Evolutionary conservation across 2,329 filamentous ascomycete species (phyloP), one percentile per base, ranked within the genome.

Genomic region (Microsporum audouinii): DNA sequence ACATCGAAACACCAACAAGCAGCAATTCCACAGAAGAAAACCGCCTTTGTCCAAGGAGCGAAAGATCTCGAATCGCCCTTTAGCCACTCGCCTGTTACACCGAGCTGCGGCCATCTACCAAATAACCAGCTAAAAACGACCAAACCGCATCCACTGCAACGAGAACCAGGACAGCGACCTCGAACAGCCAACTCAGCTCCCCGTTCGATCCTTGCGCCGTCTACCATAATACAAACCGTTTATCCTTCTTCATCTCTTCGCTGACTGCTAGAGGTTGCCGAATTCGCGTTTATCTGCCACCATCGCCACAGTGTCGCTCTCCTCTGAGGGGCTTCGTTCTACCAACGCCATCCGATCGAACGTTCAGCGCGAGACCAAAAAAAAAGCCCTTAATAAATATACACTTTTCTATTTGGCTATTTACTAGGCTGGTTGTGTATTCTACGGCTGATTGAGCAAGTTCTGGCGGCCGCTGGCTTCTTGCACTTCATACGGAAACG

Each of bases 41-140:
- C 14, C 12, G 12, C 31, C 7, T 12, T 34, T n/a, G 33, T 17
- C 34, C 8, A 14, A 55, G 8, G 5, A 38, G 17, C 12, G 5
- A 36, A 14, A 8, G 51, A 36, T n/a, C 33, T 36, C n/a, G 51
- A 33, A 55, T 34, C 14, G 51, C 51, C 29, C 33, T 5, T 55
- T 17, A 55, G 51, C 33, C 51, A 55, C 51, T 23, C 51, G 31
- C 31, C 51, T 36, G 51, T 55, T 55, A 55, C 51, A 55, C 51
- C 33, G n/a, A n/a, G 31, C 51, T 55, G 10, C 36, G 14, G 51
- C 27, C 51, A n/a, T 36, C 31, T 36, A 34, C 51, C 8, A 53
- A 10, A 6, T 36, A 55, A 2, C 31, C 51, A n/a, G 39, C 39
- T n/a, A 43, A 43, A 55, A 36, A 34, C 12, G 10, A 6, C 31